These are phyloP conservation scores for Boeremia lycopersici DNA, from an alignment of 2,329 filamentous ascomycete species.

Conservation along the genomic window DNA sequence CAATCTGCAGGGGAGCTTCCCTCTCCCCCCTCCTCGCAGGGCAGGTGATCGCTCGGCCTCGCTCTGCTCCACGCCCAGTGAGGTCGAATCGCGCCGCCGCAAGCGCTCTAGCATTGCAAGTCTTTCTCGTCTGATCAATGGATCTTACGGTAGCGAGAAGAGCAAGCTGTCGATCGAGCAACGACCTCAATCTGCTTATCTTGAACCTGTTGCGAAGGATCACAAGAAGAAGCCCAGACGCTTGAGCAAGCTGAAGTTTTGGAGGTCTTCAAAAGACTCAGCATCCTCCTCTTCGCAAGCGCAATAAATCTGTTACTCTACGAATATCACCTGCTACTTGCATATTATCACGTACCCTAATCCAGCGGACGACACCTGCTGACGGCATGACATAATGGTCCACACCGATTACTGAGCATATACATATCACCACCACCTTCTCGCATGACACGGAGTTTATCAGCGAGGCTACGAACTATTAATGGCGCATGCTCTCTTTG, in stretches of 20 bases:
- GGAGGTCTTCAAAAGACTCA: constrained; percentile 60
- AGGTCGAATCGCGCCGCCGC: constrained; percentile 61
- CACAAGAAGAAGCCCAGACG: constrained; percentile 69
- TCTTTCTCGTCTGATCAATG: constrained; percentile 76
- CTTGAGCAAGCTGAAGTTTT: constrained; percentile 77
- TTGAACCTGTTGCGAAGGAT: constrained; percentile 66
- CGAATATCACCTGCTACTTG: constrained; percentile 10
- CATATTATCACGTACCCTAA: constrained; percentile 26
- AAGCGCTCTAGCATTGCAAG: constrained; percentile 79
- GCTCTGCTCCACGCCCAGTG: constrained; percentile 49
- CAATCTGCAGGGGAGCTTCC: constrained; percentile 64
- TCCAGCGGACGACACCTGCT: constrained; percentile 32
- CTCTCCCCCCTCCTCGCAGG: constrained; percentile 51
- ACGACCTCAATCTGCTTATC: constrained; percentile 55
- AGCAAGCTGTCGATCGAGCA: constrained; percentile 76
- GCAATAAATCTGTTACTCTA: constrained; percentile 19
- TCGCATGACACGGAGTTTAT: constrained; percentile 48
- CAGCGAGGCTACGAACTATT: constrained; percentile 46
- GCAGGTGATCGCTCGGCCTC: constrained; percentile 50
- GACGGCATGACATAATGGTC: constrained; percentile 46
- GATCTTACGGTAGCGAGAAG: constrained; percentile 68
- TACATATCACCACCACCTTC: constrained; percentile 26
- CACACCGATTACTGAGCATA: constrained; percentile 30
- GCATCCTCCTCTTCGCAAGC: constrained; percentile 28
- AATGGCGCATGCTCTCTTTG: constrained; percentile 43